Conservation (phyloP, 2,329 filamentous ascomycete genomes). For the Fusarium caatingaense region DNA sequence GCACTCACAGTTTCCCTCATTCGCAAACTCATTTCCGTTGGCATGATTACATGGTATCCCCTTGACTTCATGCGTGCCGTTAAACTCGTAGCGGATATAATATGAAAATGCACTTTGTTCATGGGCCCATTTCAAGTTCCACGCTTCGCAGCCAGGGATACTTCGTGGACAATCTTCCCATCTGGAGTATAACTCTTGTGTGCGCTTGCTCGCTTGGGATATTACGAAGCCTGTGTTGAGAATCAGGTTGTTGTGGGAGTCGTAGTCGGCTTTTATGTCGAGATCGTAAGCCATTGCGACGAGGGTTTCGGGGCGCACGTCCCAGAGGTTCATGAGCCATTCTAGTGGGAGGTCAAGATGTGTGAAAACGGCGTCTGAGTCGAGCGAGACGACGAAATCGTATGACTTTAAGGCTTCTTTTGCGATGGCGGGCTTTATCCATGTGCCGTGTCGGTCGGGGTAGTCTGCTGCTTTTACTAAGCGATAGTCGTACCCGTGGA, state of each 20-base stretch:
- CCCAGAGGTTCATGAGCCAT: constrained; percentile 62
- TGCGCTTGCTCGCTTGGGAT: constrained; percentile 39
- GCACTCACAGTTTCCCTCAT: not conserved
- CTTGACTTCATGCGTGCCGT: constrained; percentile 7
- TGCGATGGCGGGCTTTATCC: constrained; percentile 57
- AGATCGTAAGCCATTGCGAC: constrained; percentile 61
- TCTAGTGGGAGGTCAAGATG: constrained; percentile 59
- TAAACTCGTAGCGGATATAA: constrained; percentile 22
- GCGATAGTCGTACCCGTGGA: constrained; percentile 63
- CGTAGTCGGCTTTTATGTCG: constrained; percentile 52
- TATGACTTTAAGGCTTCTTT: constrained; percentile 54
- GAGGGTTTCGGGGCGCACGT: constrained; percentile 53
- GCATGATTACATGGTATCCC: constrained; percentile 18
- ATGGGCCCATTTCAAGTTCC: constrained; percentile 16
- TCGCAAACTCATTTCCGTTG: constrained; percentile 6
- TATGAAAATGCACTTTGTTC: constrained; percentile 18
- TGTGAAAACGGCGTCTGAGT: constrained; percentile 57
- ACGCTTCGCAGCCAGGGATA: constrained; percentile 6
- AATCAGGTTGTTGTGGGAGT: constrained; percentile 44
- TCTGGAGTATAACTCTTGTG: constrained; percentile 36
- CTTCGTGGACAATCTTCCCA: constrained; percentile 29
- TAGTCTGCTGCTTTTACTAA: constrained; percentile 57
- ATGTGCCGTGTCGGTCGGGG: constrained; percentile 57
- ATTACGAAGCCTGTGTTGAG: constrained; percentile 42
- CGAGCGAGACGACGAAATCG: constrained; percentile 57